Base-by-base conservation (phyloP, 768 basidiomycete genomes). In the Collybia mongolica region DNA sequence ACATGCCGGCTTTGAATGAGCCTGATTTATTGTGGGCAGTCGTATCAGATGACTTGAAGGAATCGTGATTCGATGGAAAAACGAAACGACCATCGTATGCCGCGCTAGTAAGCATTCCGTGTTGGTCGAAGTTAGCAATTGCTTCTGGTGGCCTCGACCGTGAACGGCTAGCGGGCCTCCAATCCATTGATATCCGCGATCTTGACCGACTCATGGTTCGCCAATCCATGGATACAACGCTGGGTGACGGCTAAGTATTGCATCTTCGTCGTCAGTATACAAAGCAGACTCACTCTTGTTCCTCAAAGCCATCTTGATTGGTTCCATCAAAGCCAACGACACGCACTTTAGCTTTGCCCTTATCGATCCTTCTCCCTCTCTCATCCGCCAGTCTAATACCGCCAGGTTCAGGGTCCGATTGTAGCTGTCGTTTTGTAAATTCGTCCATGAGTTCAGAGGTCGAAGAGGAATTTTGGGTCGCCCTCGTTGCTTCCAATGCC, bases 111-210 rank as follows among this genome's bases (percentile, higher is more conserved):
- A 65, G 54, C 26, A 51, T 54, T 8, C 62, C 60, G 50, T 70
- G 72, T 37, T 79, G 81, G 50, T 83, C 80, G 60, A 81, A 77
- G 42, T 72, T 69, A 8, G 67, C 66, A 48, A 69, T 66, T 20
- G 77, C 60, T 55, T 83, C 81, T 24, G 88, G 83, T 17, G 88
- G 85, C 32, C 91, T 80, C 39, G 88, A 90, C 46, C 87, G 82
- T 24, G 89, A 90, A 48, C 88, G 84, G 67, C 82, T 85, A 46
- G 83, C 70, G 28, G 89, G 85, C 49, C 86, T 76, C 93, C 93
- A 94, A 65, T 95, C 93, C 90, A 95, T 93, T 18, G 89, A 86
- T 58, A 87, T 86, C 19, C 93, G 83, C 12, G 93, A 95, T 60
- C 93, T 81, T 20, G 93, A 96, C 55, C 93, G 80, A 68, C 92